phyloP scores from a whole-genome alignment of 2,329 filamentous ascomycete species.

The Aspergillus fijiensis region DNA sequence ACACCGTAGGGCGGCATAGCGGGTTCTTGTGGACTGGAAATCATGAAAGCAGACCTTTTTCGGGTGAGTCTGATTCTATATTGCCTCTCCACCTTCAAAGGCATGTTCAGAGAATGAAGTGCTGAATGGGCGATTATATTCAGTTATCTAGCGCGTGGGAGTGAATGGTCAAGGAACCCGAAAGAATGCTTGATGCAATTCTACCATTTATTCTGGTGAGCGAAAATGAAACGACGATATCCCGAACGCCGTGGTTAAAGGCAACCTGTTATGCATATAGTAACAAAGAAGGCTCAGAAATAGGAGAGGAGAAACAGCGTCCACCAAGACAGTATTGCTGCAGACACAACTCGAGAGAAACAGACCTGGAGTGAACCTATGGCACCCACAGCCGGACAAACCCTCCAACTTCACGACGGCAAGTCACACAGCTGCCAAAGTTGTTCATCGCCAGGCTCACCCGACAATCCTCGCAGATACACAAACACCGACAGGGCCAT shows the following conservation, averaged over 20 bases:
- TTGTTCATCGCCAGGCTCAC: slow-evolving; percentile 95
- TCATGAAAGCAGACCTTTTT: too few relatives aligned
- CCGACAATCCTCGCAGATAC: slow-evolving; percentile 90
- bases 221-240: not conserved
- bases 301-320: too few relatives aligned
- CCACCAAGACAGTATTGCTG: not conserved
- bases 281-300: not conserved
- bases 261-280: not conserved
- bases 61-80: too few relatives aligned
- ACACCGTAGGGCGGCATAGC: not conserved
- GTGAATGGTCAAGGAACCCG: not conserved
- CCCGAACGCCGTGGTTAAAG: not conserved
- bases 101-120: too few relatives aligned
- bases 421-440: slow-evolving; percentile 94
- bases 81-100: too few relatives aligned
- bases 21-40: not conserved
- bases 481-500: slow-evolving; percentile 94
- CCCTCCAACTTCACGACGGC: slow-evolving; percentile 80
- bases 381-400: slow-evolving; percentile 93
- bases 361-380: slow-evolving; percentile 20
- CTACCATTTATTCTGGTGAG: not conserved
- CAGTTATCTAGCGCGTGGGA: not conserved
- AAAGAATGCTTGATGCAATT: not conserved
- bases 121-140: too few relatives aligned
- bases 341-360: not conserved